A percentile compares a stretch with the other conserved stretches of the same genome.
phyloP scores from a whole-genome alignment of 2,329 filamentous ascomycete genomes.

The Aspergillus sp. region DNA sequence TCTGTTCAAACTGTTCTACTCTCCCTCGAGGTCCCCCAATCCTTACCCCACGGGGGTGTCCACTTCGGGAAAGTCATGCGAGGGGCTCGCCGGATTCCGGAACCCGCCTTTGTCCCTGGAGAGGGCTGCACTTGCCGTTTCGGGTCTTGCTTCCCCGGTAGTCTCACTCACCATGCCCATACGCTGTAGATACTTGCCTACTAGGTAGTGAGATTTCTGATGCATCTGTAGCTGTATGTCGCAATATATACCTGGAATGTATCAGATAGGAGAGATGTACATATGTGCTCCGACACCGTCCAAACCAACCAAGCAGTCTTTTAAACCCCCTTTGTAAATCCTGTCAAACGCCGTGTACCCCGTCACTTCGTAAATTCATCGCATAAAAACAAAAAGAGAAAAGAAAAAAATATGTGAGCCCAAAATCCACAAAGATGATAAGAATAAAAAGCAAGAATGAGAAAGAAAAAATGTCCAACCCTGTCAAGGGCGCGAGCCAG shows the following conservation, averaged over 20 bases:
- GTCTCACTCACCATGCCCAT: not conserved
- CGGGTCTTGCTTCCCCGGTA: too few species aligned
- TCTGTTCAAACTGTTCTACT: too few species aligned
- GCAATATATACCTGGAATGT: slow-evolving; percentile 1
- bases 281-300: not conserved
- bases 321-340: not conserved
- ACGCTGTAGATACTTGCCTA: too few species aligned
- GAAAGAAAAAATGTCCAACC: not conserved
- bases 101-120: not conserved
- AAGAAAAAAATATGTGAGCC: not conserved
- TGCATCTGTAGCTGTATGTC: not conserved
- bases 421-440: not conserved
- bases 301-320: not conserved
- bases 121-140: too few species aligned
- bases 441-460: not conserved
- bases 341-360: slow-evolving; percentile 4
- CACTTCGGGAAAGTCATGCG: slow-evolving; percentile 2
- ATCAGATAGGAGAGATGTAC: not conserved
- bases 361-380: slow-evolving; percentile 4
- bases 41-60: slow-evolving; percentile 13
- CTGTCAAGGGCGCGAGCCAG: not conserved
- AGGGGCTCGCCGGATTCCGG: slow-evolving; percentile 13
- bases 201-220: not conserved
- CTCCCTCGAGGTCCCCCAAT: too few species aligned
- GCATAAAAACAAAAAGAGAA: not conserved